These are phyloP conservation scores for Terfezia boudieri DNA, from an alignment of 495 filamentous ascomycete genomes.

Conservation along the genomic window DNA sequence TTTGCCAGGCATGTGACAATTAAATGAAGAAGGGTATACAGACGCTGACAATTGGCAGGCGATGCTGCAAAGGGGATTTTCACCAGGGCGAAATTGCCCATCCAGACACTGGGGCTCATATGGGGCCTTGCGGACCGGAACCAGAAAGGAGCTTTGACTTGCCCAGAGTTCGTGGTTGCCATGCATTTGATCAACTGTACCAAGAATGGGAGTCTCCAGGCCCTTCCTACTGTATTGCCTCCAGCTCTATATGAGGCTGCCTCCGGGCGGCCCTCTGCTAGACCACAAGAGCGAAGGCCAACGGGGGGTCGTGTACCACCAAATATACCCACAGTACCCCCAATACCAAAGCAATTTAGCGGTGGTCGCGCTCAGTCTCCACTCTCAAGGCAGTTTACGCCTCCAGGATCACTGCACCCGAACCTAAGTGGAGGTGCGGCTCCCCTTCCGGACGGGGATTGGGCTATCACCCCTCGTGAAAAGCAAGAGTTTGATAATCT, in stretches of 20 bases:
- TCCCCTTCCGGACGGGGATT: constrained; percentile 29
- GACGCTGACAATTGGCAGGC: constrained; percentile 22
- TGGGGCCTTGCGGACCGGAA: constrained; percentile 89
- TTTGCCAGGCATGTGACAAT: constrained; percentile 40
- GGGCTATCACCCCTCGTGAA: constrained; percentile 61
- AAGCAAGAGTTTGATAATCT: constrained; percentile 70
- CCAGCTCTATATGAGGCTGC: constrained; percentile 82
- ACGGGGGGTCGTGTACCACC: constrained; percentile 12
- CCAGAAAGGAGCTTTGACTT: constrained; percentile 67
- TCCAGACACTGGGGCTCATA: constrained; percentile 73
- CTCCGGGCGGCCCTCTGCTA: constrained; percentile 38
- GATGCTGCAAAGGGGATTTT: constrained; percentile 86
- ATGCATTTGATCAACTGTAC: constrained; percentile 91
- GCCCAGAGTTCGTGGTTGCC: constrained; percentile 87
- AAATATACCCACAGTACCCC: constrained; percentile 27
- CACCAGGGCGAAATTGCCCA: constrained; percentile 72
- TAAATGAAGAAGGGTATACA: not conserved
- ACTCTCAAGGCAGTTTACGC: constrained; percentile 17
- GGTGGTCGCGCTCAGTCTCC: constrained; percentile 12
- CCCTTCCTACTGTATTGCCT: constrained; percentile 60
- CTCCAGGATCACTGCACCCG: constrained; percentile 8
- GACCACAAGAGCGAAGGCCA: constrained; percentile 10
- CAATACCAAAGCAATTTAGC: constrained; percentile 52
- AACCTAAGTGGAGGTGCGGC: constrained; percentile 8
- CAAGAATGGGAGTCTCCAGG: constrained; percentile 58